phyloP scores from a whole-genome alignment of 345 rosid genomes.

The Acer negundo region DNA sequence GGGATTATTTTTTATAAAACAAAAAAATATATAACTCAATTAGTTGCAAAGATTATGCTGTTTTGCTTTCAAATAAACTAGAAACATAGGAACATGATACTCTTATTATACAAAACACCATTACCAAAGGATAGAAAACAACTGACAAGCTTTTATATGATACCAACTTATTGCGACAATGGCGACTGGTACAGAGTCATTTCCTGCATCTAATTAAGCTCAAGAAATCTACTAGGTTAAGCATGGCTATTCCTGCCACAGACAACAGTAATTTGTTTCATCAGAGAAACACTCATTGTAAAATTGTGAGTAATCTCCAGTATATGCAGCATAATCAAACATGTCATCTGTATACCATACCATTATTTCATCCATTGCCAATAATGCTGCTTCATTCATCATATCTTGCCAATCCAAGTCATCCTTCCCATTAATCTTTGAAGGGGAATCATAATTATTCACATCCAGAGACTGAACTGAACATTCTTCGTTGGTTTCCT shows the following conservation, averaged over 20 bases:
- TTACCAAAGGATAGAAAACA: background rate
- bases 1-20: background rate
- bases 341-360: conserved; percentile 24
- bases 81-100: background rate
- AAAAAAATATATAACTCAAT: background rate
- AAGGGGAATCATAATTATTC: background rate
- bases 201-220: background rate
- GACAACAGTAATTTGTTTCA: conserved; percentile 22
- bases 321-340: conserved; percentile 10
- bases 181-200: background rate
- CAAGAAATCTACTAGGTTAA: background rate
- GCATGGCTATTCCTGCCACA: conserved; percentile 23
- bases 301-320: background rate
- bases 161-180: background rate
- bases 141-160: background rate
- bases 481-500: conserved; percentile 23
- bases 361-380: conserved; percentile 5
- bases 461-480: background rate
- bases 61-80: conserved; percentile 2
- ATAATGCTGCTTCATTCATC: background rate
- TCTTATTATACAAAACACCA: background rate
- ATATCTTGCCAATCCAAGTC: conserved; percentile 14
- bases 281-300: conserved; percentile 12
- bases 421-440: background rate
- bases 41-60: background rate